Evolutionary conservation across 164 flowering plant genomes (phyloP), one percentile per base, ranked within the genome.

Genomic region (Protea cynaroides): DNA sequence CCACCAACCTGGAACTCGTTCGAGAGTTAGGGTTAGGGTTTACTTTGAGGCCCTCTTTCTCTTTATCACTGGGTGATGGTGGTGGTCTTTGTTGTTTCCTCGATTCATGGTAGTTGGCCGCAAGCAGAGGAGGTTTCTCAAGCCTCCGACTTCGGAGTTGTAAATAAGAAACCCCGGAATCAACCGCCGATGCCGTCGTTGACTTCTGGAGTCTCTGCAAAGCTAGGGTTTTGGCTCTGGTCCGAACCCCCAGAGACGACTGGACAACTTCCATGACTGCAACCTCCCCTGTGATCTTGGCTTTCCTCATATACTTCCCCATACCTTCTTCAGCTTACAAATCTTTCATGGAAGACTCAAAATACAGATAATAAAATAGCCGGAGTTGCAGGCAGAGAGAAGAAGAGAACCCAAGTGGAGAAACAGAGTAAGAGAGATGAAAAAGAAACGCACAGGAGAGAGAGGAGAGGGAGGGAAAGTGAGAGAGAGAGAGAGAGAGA

Each of bases 181-280:
- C 40, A 0, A 63, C 51, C 8, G 47, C 18, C 10, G 34, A 25
- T 21, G 67, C 55, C 15, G 75, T 2, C 34, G 72, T 23, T 7
- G 66, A n/a, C n/a, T 55, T 54, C 23, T 70, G 81, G 22, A 74
- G 82, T 22, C 75, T 65, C 64, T 84, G 93, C 12, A 87, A 65
- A 18, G 98, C 94, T 53, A 84, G 84, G 77, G 95, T 82, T 80
- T 71, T 84, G 63, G 98, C 96, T 47, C 97, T 75, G 18, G 97
- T 92, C 6, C 84, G 78, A 51, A 88, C 89, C 9, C 94, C 94
- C 0, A 79, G 63, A 56, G 86, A 63, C 34, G 82, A 59, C 62
- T 72, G 77, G 4, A 85, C 71, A 34, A 83, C 76, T 47, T 88
- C 91, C 86, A 82, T 81, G 19, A 83, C 80, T 1, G 86, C 78